Conservation (phyloP, 345 rosid genomes). For the Fremontodendron californicum region DNA sequence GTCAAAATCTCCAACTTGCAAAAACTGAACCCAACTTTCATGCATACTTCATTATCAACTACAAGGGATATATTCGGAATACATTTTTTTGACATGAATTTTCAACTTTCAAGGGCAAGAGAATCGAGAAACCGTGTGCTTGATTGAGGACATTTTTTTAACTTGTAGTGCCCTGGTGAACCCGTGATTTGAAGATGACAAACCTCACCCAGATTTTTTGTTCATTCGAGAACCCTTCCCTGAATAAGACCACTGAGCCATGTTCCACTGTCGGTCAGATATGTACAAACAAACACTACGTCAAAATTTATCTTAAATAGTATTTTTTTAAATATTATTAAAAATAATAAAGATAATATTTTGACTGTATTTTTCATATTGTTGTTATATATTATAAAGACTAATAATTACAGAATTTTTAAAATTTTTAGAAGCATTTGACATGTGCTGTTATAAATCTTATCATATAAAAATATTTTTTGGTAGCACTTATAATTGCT, state of each 20-base stretch:
- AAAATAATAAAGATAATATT: too few species aligned
- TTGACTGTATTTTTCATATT: too few species aligned
- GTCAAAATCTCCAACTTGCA: neutral
- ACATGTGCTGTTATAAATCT: too few species aligned
- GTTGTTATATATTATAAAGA: too few species aligned
- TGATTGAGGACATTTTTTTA: neutral
- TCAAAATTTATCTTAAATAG: too few species aligned
- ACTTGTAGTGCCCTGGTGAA: slow-evolving; percentile 12
- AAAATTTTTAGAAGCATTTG: too few species aligned
- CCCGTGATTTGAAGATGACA: slow-evolving; percentile 18
- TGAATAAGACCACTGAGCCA: neutral
- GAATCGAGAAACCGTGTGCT: neutral
- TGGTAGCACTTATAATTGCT: too few species aligned
- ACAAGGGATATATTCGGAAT: neutral
- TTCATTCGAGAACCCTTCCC: neutral
- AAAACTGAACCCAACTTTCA: neutral
- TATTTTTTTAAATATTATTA: too few species aligned
- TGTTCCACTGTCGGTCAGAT: slow-evolving; percentile 3
- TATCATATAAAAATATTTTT: too few species aligned
- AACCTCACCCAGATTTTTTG: neutral
- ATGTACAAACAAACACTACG: neutral
- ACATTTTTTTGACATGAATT: neutral
- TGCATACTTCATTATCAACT: neutral
- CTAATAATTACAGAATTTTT: too few species aligned
- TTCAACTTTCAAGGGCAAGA: neutral